Evolutionary conservation across 2,329 filamentous ascomycete species (phyloP).

Genomic region (Gnomoniopsis smithogilvyi): DNA sequence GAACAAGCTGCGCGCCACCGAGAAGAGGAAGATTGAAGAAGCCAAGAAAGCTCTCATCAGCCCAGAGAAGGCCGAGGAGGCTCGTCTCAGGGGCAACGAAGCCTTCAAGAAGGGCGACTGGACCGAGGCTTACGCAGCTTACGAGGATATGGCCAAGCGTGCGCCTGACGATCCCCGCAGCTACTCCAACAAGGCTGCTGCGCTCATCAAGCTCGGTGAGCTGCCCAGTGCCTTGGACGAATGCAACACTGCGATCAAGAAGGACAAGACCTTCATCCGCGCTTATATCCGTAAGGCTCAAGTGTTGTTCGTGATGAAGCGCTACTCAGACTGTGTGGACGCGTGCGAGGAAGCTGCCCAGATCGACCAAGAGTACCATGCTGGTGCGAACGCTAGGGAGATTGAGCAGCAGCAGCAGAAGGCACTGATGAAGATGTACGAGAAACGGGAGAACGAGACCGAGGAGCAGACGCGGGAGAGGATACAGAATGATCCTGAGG

Average conservation of each 20-base stretch:
- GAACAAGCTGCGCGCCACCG: conserved; percentile 84
- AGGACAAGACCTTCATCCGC: conserved; percentile 87
- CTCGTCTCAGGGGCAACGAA: conserved; percentile 88
- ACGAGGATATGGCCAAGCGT: conserved; percentile 95
- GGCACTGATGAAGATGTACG: conserved; percentile 85
- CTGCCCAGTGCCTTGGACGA: conserved; percentile 93
- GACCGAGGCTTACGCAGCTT: conserved; percentile 90
- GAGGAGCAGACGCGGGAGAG: conserved; percentile 94
- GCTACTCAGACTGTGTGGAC: conserved; percentile 94
- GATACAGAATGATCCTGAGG: conserved; percentile 86
- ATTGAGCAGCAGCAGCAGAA: conserved; percentile 95
- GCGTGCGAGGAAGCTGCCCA: conserved; percentile 77
- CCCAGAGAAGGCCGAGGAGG: conserved; percentile 89
- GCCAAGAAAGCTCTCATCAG: conserved; percentile 81
- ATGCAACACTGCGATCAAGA: conserved; percentile 87
- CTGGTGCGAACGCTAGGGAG: conserved; percentile 79
- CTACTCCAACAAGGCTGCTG: conserved; percentile 95
- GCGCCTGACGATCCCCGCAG: conserved; percentile 88
- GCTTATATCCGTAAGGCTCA: conserved; percentile 97
- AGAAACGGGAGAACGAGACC: conserved; percentile 86
- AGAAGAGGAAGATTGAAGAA: conserved; percentile 78
- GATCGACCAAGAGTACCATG: conserved; percentile 67
- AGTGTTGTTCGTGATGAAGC: conserved; percentile 94
- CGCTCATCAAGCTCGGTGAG: conserved; percentile 93
- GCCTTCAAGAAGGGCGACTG: conserved; percentile 98